Evolutionary conservation across 1,284 basidiomycete genomes (phyloP).

Genomic region (Ganoderma leucocontextum): DNA sequence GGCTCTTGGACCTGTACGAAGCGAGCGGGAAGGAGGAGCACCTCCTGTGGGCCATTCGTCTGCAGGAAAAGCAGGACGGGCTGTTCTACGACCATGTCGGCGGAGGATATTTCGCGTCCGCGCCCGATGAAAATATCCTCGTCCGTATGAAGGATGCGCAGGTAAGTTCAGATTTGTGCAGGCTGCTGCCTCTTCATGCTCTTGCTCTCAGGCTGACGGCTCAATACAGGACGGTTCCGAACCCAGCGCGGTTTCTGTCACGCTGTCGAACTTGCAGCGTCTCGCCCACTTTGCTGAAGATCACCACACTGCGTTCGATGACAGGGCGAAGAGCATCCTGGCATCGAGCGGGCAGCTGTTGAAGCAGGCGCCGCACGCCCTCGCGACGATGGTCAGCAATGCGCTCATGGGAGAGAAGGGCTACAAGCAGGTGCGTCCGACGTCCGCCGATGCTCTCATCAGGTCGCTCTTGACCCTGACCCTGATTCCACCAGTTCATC

Average conservation of each 20-base stretch:
- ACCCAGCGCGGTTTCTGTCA: conserved; percentile 50
- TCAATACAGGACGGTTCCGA: conserved; percentile 50
- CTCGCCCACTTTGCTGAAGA: conserved; percentile 47
- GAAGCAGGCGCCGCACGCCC: conserved; percentile 35
- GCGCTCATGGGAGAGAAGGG: conserved; percentile 35
- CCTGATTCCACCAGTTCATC: conserved; percentile 33
- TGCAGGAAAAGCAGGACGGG: conserved; percentile 52
- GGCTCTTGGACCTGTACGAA: conserved; percentile 48
- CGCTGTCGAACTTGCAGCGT: conserved; percentile 49
- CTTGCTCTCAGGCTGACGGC: conserved; percentile 5
- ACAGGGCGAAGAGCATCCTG: conserved; percentile 43
- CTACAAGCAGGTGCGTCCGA: conserved; percentile 35
- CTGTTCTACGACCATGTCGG: conserved; percentile 50
- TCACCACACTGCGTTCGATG: conserved; percentile 39
- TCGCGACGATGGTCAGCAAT: conserved; percentile 38
- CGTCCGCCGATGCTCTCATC: not conserved
- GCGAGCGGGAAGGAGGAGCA: conserved; percentile 47
- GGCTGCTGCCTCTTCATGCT: too few relatives aligned
- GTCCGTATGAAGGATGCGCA: conserved; percentile 52
- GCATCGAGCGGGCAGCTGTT: conserved; percentile 38
- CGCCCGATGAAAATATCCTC: conserved; percentile 49
- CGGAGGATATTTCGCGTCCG: conserved; percentile 53
- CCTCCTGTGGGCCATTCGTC: conserved; percentile 44
- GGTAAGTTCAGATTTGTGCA: conserved; percentile 27
- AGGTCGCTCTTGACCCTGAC: not conserved